phyloP scores from a whole-genome alignment of 1,284 basidiomycete species.

The Neolentinus lepideus region DNA sequence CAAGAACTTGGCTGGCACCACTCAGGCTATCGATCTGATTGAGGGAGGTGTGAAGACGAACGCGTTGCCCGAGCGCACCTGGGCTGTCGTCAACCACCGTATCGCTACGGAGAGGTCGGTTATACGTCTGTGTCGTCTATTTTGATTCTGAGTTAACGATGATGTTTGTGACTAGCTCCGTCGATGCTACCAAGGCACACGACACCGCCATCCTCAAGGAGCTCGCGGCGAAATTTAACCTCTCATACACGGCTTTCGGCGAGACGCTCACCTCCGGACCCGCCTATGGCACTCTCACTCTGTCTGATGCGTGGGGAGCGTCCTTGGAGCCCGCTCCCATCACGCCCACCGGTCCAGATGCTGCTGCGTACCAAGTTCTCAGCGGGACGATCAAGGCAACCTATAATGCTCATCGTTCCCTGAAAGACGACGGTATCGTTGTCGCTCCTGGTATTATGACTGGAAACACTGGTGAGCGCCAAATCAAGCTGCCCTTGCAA shows the following conservation, averaged over 20 bases:
- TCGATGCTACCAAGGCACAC: conserved; percentile 32
- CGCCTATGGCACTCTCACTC: conserved; percentile 28
- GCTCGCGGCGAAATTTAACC: conserved; percentile 35
- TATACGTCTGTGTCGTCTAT: conserved; percentile 4
- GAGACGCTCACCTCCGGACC: conserved; percentile 17
- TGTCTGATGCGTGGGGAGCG: conserved; percentile 35
- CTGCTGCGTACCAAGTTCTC: conserved; percentile 39
- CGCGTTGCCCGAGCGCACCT: conserved; percentile 32
- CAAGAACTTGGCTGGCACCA: conserved; percentile 16
- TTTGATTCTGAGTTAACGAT: conserved; percentile 13
- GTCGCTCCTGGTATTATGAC: conserved; percentile 48
- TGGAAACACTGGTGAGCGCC: conserved; percentile 31
- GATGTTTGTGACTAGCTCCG: conserved; percentile 31
- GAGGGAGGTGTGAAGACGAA: conserved; percentile 40
- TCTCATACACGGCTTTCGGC: conserved; percentile 40
- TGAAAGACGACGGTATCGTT: conserved; percentile 21
- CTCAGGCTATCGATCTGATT: conserved; percentile 36
- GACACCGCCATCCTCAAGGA: conserved; percentile 32
- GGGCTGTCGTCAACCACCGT: conserved; percentile 37
- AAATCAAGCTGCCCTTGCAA: background rate
- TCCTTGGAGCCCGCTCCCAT: conserved; percentile 50
- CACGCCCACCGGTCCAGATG: conserved; percentile 35
- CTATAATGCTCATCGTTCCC: conserved; percentile 28
- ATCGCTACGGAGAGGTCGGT: conserved; percentile 36
- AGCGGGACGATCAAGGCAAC: conserved; percentile 43